Evolutionary conservation across 768 basidiomycete species (phyloP), one percentile per base, ranked within the genome.

Genomic region (Cystofilobasidium ferigula): DNA sequence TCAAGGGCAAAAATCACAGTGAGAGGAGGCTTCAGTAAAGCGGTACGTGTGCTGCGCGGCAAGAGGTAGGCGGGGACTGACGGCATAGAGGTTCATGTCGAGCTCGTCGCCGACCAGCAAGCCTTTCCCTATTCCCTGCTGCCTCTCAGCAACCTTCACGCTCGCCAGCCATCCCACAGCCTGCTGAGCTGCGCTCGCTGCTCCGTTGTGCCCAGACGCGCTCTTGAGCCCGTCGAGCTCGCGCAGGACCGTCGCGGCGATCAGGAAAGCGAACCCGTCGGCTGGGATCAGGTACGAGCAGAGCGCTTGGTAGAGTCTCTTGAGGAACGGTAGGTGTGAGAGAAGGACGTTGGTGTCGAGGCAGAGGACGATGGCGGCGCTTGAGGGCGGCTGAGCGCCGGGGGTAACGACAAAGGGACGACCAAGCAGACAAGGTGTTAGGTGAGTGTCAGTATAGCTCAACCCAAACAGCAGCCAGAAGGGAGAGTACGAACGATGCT

Each of bases 181-280:
- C 14, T 35, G 34, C 62, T 62, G 62, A 14, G 62, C 62, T 62
- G 20, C 26, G 13, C 32, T 14, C 62, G 34, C 45, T 26, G 0
- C 22, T 48, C 20, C 42, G 20, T 16, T 62, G 16, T 18, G 45
- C 48, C 16, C 28, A 24, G 43, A 24, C n/a, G 48, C 36, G 20
- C n/a, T 14, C 34, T 62, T 62, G 48, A 62, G 62, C 18, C 48
- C 48, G 18, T 62, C 62, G 3, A 62, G 62, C 48, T 62, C 62
- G 3, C 48, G 48, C 7, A 62, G 26, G 32, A 62, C 62, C 3
- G 47, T n/a, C 14, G 40, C 12, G 1, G 62, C 48, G 35, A 62
- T 38, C 22, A 62, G 24, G 34, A 62, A 62, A 3, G 51, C 14
- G 34, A 62, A 22, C 18, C 28, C 51, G 14, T 34, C 3, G 47